phyloP scores from a whole-genome alignment of 768 basidiomycete species.

The Grammothele lineata region DNA sequence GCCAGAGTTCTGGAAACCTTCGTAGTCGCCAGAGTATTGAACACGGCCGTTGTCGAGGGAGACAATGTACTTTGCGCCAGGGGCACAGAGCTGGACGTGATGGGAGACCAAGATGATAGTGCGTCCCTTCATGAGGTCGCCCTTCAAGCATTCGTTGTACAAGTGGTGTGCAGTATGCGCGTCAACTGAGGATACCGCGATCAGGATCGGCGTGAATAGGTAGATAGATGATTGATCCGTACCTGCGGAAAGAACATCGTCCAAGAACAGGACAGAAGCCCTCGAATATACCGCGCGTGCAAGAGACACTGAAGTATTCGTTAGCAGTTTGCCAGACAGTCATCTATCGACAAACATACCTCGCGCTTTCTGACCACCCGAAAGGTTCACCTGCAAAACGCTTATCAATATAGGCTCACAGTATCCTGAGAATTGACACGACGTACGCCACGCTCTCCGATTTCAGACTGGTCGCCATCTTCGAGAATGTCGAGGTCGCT shows the following conservation, averaged over 20 bases:
- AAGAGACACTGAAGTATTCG: conserved; percentile 46
- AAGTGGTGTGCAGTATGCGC: conserved; percentile 83
- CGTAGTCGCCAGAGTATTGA: conserved; percentile 62
- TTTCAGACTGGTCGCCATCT: conserved; percentile 85
- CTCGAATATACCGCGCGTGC: conserved; percentile 90
- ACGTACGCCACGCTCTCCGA: conserved; percentile 77
- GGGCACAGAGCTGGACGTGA: conserved; percentile 83
- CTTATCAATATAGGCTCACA: not conserved
- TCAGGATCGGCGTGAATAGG: too few relatives aligned
- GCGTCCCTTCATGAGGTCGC: conserved; percentile 71
- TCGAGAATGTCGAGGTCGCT: conserved; percentile 79
- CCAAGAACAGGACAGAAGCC: conserved; percentile 75
- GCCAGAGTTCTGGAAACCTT: conserved; percentile 63
- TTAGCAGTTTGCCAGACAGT: not conserved
- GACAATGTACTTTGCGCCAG: conserved; percentile 78
- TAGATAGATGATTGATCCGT: conserved; percentile 12
- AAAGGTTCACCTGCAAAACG: conserved; percentile 37
- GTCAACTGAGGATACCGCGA: conserved; percentile 59
- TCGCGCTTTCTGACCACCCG: conserved; percentile 52
- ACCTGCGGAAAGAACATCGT: conserved; percentile 67
- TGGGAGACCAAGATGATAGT: conserved; percentile 92
- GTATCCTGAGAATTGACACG: not conserved
- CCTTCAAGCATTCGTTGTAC: conserved; percentile 72
- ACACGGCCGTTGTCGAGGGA: conserved; percentile 81
- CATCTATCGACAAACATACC: conserved; percentile 29